Evolutionary conservation across 805 yeast species (phyloP), one percentile per base, ranked within the genome.

Genomic region (Kodamaea nitidulidarum): DNA sequence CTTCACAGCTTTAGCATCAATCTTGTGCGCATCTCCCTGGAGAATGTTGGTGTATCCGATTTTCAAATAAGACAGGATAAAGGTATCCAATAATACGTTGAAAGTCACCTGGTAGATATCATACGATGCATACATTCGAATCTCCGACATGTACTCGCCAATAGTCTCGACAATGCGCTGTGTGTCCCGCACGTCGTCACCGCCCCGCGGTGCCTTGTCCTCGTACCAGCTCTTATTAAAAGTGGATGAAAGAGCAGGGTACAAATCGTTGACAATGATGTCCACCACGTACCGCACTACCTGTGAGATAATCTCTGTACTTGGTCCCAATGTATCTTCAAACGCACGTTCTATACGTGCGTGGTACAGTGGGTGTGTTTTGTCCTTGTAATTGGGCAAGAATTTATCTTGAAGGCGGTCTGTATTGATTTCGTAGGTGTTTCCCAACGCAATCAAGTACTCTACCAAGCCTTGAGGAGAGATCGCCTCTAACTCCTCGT

Each of bases 341-440:
- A 68, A 65, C 9, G 71, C 66, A 32, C 51, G 54, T 32, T 56
- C 58, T 33, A 68, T 61, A 21, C 59, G 45, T 2, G 44, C 47
- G 38, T 67, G 71, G 48, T 64, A 66, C 24, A 47, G 53, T 2
- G 73, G 58, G 15, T 74, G 75, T 30, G 88, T 85, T 39, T 75
- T 73, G 12, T 71, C 71, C 39, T 73, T 70, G 60, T 84, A 84
- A 41, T 70, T 75, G 30, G 80, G 81, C 28, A 82, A 71, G 31
- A 87, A 84, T 52, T 78, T 68, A n/a, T 75, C 78, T 15, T 78
- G 75, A 49, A 82, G 73, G 42, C 82, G 73, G 35, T 76, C 77
- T 4, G 83, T 73, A 41, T 85, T 80, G 16, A 84, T 83, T 46
- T 84, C 93, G 60, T 84, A 95, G 49, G 90, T 93, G 60, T 88